Evolutionary conservation across 768 basidiomycete species (phyloP).

Genomic region (Rhodotorula kratochvilovae): DNA sequence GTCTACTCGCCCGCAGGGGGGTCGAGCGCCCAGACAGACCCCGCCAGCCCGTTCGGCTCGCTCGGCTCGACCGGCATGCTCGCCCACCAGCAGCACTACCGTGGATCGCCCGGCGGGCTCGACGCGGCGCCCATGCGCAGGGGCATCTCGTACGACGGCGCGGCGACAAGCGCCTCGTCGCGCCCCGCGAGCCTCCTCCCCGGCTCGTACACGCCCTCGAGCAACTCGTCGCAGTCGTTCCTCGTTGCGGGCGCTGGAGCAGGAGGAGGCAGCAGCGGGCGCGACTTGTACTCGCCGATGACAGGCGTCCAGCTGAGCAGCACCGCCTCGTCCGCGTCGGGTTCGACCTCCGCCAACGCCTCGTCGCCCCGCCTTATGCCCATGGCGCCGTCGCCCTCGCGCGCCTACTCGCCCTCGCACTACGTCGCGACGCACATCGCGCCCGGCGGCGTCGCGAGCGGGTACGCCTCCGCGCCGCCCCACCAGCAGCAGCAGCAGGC

Average conservation of each 20-base stretch:
- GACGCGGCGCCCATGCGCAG: constrained; percentile 11
- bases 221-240: neutral
- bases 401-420: constrained; percentile 21
- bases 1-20: constrained; percentile 22
- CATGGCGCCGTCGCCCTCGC: neutral
- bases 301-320: neutral
- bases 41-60: neutral
- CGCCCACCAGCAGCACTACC: neutral
- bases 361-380: neutral
- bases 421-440: constrained; percentile 13
- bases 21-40: neutral
- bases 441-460: neutral
- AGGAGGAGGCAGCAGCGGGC: neutral
- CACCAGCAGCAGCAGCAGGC: neutral
- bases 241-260: neutral
- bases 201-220: neutral
- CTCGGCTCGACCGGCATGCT: neutral
- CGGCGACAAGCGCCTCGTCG: neutral
- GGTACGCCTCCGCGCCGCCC: neutral
- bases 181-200: neutral
- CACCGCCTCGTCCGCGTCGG: neutral
- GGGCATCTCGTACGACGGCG: constrained; percentile 17
- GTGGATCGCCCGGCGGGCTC: neutral
- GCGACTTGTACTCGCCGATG: constrained; percentile 6
- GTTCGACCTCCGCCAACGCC: neutral